phyloP scores from a whole-genome alignment of 2,329 filamentous ascomycete species.

The Stagonosporopsis rhizophila region DNA sequence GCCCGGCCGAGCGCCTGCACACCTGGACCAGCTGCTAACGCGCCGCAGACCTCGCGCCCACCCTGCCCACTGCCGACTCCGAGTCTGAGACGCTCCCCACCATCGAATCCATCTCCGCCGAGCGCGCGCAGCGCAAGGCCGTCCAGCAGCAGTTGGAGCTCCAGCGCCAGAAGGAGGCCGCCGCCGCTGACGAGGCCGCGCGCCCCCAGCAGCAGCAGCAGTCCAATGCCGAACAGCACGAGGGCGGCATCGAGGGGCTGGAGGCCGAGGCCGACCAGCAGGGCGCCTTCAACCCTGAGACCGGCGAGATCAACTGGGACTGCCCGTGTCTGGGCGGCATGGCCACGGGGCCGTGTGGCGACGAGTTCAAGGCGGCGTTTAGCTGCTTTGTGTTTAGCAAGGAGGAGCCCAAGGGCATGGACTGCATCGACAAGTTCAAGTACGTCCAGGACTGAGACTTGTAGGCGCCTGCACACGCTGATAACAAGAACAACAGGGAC shows the following conservation, averaged over 20 bases:
- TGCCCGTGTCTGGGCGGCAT: conserved; percentile 97
- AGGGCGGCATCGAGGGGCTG: conserved; percentile 61
- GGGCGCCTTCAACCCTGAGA: conserved; percentile 97
- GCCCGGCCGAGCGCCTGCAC: too few species aligned
- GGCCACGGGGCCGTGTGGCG: conserved; percentile 93
- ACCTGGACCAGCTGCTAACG: neutral
- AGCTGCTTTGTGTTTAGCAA: conserved; percentile 97
- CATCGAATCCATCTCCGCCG: conserved; percentile 54
- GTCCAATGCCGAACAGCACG: conserved; percentile 14
- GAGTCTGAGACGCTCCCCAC: conserved; percentile 53
- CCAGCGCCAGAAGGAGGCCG: conserved; percentile 30
- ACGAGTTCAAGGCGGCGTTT: conserved; percentile 93
- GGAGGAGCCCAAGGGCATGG: conserved; percentile 96
- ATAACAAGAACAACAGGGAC: conserved; percentile 61
- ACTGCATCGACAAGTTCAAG: conserved; percentile 98
- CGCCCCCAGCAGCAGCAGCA: conserved; percentile 17
- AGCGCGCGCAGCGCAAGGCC: conserved; percentile 48
- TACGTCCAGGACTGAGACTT: conserved; percentile 57
- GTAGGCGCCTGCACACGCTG: too few species aligned
- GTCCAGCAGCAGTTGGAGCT: conserved; percentile 42
- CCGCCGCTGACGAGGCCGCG: conserved; percentile 14
- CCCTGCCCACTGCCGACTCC: conserved; percentile 50
- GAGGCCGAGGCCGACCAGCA: conserved; percentile 85
- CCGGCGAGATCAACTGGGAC: conserved; percentile 99
- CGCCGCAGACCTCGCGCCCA: conserved; percentile 29